Percentiles rank a stretch among this genome's conserved stretches.
phyloP scores from a whole-genome alignment of 805 yeast genomes.

The Yamadazyma takamatsuzukensis region DNA sequence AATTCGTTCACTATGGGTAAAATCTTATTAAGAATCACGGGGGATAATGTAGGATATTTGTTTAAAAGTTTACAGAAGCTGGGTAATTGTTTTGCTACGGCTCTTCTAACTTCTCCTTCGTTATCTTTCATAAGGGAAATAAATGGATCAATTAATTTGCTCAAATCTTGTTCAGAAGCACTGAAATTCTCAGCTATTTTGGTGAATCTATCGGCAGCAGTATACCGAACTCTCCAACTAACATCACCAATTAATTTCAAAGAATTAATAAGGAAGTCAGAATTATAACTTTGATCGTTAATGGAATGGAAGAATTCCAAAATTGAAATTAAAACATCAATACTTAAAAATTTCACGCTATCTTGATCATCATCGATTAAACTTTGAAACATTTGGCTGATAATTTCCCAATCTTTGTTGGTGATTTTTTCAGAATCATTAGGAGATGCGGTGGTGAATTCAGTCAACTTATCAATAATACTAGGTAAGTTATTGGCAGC shows the following conservation, averaged over 20 bases:
- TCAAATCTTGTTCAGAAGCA: conserved; percentile 51
- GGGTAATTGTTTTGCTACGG: conserved; percentile 88
- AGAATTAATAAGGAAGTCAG: conserved; percentile 61
- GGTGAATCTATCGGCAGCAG: conserved; percentile 94
- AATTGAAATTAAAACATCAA: conserved; percentile 83
- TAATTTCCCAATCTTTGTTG: conserved; percentile 69
- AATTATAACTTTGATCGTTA: conserved; percentile 55
- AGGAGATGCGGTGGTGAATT: conserved; percentile 34
- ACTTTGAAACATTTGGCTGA: conserved; percentile 77
- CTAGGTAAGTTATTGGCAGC: conserved; percentile 83
- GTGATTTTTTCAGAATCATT: conserved; percentile 36
- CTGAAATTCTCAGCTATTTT: conserved; percentile 64
- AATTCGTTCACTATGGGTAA: conserved; percentile 80
- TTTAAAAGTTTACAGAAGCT: conserved; percentile 56
- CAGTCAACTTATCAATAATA: conserved; percentile 54
- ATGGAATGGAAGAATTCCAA: conserved; percentile 62
- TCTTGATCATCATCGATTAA: conserved; percentile 87
- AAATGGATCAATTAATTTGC: conserved; percentile 66
- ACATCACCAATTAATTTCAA: conserved; percentile 77
- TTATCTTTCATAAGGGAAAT: conserved; percentile 78
- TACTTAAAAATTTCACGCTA: conserved; percentile 85
- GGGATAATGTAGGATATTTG: conserved; percentile 30
- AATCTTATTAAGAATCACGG: conserved; percentile 60
- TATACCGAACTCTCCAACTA: conserved; percentile 97
- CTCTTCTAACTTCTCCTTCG: conserved; percentile 96